These are phyloP conservation scores for Podospora tetraspora DNA, from an alignment of 495 filamentous ascomycete species.

Conservation along the genomic window DNA sequence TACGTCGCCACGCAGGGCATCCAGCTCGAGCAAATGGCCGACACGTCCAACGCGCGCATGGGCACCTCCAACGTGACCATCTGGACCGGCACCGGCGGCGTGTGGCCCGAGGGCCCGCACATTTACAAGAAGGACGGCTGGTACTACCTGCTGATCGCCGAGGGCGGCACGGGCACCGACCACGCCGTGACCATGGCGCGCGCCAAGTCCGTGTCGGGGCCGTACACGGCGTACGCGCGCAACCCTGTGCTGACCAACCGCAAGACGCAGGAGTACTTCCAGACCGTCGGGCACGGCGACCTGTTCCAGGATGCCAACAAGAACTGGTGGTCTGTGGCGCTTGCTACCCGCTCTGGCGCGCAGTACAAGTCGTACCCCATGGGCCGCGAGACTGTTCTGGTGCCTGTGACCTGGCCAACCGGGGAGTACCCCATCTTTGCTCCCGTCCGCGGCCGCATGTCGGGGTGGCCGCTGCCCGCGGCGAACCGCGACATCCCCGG, in stretches of 20 bases:
- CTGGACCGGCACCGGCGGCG: constrained; percentile 51
- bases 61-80: constrained; percentile 35
- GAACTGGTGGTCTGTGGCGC: constrained; percentile 51
- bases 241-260: constrained; percentile 51
- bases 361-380: constrained; percentile 44
- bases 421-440: constrained; percentile 40
- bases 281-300: constrained; percentile 47
- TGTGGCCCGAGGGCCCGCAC: constrained; percentile 57
- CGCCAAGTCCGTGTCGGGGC: constrained; percentile 41
- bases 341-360: constrained; percentile 42
- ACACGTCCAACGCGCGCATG: constrained; percentile 24
- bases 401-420: constrained; percentile 44
- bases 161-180: constrained; percentile 53
- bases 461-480: constrained; percentile 35
- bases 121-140: constrained; percentile 52
- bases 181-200: constrained; percentile 48
- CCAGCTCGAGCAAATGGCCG: constrained; percentile 37
- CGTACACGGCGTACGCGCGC: constrained; percentile 43
- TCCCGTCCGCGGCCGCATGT: constrained; percentile 41
- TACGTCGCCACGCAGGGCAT: constrained; percentile 41
- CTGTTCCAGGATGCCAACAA: constrained; percentile 45
- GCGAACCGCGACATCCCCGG: constrained; percentile 29
- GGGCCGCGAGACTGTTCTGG: constrained; percentile 53
- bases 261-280: constrained; percentile 44
- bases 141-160: constrained; percentile 56